Base-by-base conservation (phyloP, 2,329 filamentous ascomycete species). In the Colletotrichum salicis region DNA sequence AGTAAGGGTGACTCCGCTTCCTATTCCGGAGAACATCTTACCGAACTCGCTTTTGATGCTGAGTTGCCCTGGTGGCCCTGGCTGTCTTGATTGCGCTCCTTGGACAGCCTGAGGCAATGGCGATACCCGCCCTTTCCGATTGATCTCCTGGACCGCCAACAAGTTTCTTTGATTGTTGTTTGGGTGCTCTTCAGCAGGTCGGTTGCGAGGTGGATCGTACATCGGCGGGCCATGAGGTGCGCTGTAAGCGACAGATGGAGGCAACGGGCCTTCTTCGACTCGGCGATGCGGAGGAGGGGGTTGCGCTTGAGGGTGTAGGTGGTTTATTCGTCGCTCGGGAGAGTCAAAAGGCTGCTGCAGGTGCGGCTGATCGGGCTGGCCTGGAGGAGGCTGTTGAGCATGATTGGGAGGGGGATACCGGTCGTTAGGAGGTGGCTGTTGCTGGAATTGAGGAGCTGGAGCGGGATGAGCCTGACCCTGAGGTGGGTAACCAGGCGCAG, bases 41-140 rank as follows among this genome's bases (percentile, higher is more conserved):
- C 95, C 95, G 79, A 98, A 95, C 80, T 98, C 96, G 79, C 92
- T 97, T 86, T 98, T 97, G 78, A 98, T 97, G 55, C 93, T 93
- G 12, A 94, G 93, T 80, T 97, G 95, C 19, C 92, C 93, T 15
- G 91, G 90, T 6, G 94, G 94, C 4, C 93, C 94, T 64, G 93
- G 88, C 51, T 93, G 89, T 76, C 95, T 93, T 19, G 92, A 90
- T 80, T 97, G 95, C 1, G 94, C 95, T 27, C 96, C 96, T 79
- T 98, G 95, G 1, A 98, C 95, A 27, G 96, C 95, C 81, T 98
- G 96, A 1, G 96, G 96, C 19, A 98, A 85, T 1, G 96, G 96
- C 10, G 96, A 98, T 51, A 94, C 88, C 60, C 95, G 91, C 1
- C 95, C 95, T 75, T 92, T 93, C 64, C 94, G 91, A 78, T 94